Evolutionary conservation across 768 basidiomycete genomes (phyloP).

Genomic region (Lactarius evosmus): DNA sequence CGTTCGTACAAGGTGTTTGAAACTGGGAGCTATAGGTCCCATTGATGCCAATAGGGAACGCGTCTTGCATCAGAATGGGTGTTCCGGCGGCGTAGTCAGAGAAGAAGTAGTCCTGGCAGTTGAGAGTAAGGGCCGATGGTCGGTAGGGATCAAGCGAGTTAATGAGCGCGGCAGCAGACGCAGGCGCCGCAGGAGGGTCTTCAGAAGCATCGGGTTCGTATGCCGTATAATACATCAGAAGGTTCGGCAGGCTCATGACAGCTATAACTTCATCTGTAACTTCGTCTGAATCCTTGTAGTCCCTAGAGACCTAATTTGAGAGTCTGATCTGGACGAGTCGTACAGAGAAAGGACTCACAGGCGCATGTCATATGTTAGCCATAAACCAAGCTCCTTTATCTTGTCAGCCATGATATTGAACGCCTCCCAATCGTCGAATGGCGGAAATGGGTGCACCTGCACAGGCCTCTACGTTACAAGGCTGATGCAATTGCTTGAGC

Average conservation of each 20-base stretch:
- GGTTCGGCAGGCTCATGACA: slow-evolving; percentile 63
- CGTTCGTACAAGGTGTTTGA: slow-evolving; percentile 58
- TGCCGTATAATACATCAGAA: slow-evolving; percentile 70
- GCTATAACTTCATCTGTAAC: slow-evolving; percentile 66
- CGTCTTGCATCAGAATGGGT: slow-evolving; percentile 70
- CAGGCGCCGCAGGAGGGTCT: slow-evolving; percentile 60
- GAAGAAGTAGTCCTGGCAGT: slow-evolving; percentile 63
- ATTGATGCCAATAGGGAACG: slow-evolving; percentile 55
- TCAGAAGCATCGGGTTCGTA: slow-evolving; percentile 73
- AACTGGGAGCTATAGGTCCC: slow-evolving; percentile 59
- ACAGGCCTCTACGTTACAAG: not conserved
- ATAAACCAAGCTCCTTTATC: slow-evolving; percentile 68
- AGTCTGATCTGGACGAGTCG: not conserved
- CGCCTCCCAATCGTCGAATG: slow-evolving; percentile 56
- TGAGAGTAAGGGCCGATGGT: slow-evolving; percentile 53
- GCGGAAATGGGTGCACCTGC: slow-evolving; percentile 68
- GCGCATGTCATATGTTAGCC: slow-evolving; percentile 85
- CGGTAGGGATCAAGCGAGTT: slow-evolving; percentile 54
- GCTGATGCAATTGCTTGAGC: not conserved
- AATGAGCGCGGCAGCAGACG: slow-evolving; percentile 45
- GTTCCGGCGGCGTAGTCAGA: slow-evolving; percentile 55
- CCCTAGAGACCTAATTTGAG: slow-evolving; percentile 32
- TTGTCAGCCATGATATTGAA: slow-evolving; percentile 58
- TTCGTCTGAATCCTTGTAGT: slow-evolving; percentile 62
- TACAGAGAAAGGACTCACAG: slow-evolving; percentile 34